Evolutionary conservation across 1,284 basidiomycete species (phyloP).

Genomic region (Microstroma glucosiphilum): DNA sequence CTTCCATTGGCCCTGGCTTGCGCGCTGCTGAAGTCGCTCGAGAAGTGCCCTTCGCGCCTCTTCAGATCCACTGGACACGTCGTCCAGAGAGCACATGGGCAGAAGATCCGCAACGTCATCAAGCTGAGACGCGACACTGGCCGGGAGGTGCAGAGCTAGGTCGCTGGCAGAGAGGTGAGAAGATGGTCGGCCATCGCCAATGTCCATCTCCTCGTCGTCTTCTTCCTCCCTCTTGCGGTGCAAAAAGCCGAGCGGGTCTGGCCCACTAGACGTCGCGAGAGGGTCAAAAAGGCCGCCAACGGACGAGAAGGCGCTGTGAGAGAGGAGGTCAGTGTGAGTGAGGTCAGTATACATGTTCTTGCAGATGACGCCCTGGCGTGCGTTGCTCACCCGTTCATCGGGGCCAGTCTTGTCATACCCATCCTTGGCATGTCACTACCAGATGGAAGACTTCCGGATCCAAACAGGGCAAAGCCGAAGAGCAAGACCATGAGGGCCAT

Average conservation of each 20-base stretch:
- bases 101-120: constrained; percentile 10
- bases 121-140: background rate
- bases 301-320: constrained; percentile 4
- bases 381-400: constrained; percentile 9
- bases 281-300: constrained; percentile 2
- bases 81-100: constrained; percentile 7
- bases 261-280: constrained; percentile 3
- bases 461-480: constrained; percentile 21
- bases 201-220: constrained; percentile 12
- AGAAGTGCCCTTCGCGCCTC: background rate
- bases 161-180: constrained; percentile 33
- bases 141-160: constrained; percentile 7
- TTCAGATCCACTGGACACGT: background rate
- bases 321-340: background rate
- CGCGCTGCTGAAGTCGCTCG: background rate
- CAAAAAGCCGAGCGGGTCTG: constrained; percentile 4
- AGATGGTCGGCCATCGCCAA: constrained; percentile 18
- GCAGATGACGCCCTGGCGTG: background rate
- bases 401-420: constrained; percentile 3
- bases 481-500: constrained; percentile 25
- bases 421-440: constrained; percentile 2
- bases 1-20: background rate
- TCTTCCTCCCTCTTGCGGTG: constrained; percentile 14
- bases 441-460: constrained; percentile 11
- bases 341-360: background rate